A percentile compares a stretch with the other conserved stretches of the same genome.
Conservation (phyloP, 179 eudicot species). For the Pouteria campechiana region DNA sequence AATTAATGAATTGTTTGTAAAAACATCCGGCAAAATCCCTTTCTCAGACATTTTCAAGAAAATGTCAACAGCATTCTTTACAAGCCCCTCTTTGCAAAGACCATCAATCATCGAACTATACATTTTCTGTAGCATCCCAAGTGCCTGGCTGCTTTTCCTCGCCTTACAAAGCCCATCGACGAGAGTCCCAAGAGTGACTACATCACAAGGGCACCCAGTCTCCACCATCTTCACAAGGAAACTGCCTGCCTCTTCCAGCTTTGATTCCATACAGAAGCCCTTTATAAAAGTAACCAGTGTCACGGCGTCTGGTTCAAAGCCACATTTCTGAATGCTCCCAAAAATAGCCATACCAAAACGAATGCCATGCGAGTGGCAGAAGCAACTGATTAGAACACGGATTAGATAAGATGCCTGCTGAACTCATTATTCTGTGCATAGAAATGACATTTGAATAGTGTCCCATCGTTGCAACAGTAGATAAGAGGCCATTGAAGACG, state of each 20-base stretch:
- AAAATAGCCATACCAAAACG: conserved; percentile 24
- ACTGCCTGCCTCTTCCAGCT: conserved; percentile 15
- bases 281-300: conserved; percentile 29
- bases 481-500: conserved; percentile 12
- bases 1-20: conserved; percentile 26
- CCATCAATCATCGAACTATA: conserved; percentile 29
- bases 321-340: conserved; percentile 24
- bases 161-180: conserved; percentile 32
- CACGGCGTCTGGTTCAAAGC: conserved; percentile 22
- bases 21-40: conserved; percentile 39
- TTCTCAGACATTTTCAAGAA: conserved; percentile 26
- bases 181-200: conserved; percentile 32
- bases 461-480: conserved; percentile 16
- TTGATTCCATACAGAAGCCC: conserved; percentile 28
- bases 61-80: conserved; percentile 23
- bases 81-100: conserved; percentile 31
- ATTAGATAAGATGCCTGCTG: conserved; percentile 10
- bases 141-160: conserved; percentile 16
- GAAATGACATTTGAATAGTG: conserved; percentile 11
- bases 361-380: conserved; percentile 18
- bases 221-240: conserved; percentile 17
- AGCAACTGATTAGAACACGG: conserved; percentile 26
- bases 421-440: conserved; percentile 10
- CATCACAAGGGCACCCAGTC: conserved; percentile 24
- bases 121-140: conserved; percentile 21